A percentile compares a stretch with the other conserved stretches of the same genome.
Conservation (phyloP, 495 filamentous ascomycete genomes). For the Podospora tetraspora region DNA sequence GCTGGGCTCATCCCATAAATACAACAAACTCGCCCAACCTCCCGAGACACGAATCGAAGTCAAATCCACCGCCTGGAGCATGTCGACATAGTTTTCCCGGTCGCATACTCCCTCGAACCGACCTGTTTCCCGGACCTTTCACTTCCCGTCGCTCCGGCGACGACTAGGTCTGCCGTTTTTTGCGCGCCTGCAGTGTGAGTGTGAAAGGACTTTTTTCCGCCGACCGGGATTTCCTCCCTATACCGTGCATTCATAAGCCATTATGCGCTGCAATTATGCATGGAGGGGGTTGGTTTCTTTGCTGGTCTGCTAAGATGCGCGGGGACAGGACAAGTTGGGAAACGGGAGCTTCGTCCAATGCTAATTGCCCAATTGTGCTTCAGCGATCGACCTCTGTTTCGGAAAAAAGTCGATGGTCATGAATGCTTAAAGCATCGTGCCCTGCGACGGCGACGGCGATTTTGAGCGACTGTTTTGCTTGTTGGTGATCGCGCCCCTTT, state of each 20-base stretch:
- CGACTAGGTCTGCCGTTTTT: background rate
- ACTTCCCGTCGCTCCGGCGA: background rate
- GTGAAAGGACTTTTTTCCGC: background rate
- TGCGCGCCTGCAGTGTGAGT: slow-evolving; percentile 9
- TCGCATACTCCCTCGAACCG: background rate
- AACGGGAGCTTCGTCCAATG: background rate
- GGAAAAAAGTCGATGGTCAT: background rate
- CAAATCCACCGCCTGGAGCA: background rate
- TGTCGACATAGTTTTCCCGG: background rate
- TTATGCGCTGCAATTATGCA: slow-evolving; percentile 12
- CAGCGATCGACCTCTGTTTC: slow-evolving; percentile 2
- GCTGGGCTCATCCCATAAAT: background rate
- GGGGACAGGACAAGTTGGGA: background rate
- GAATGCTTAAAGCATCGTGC: slow-evolving; percentile 2
- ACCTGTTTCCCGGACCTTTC: background rate
- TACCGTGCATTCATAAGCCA: slow-evolving; percentile 8
- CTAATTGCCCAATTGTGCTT: slow-evolving; percentile 15
- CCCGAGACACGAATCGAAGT: background rate
- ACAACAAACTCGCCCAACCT: background rate
- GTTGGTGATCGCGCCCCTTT: background rate
- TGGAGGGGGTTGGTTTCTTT: slow-evolving; percentile 11
- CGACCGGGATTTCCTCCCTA: slow-evolving; percentile 19
- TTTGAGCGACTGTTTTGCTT: slow-evolving; percentile 1
- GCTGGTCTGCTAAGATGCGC: slow-evolving; percentile 17
- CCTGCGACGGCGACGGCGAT: background rate